phyloP scores from a whole-genome alignment of 148 eudicot species.

The Cornus controversa region DNA sequence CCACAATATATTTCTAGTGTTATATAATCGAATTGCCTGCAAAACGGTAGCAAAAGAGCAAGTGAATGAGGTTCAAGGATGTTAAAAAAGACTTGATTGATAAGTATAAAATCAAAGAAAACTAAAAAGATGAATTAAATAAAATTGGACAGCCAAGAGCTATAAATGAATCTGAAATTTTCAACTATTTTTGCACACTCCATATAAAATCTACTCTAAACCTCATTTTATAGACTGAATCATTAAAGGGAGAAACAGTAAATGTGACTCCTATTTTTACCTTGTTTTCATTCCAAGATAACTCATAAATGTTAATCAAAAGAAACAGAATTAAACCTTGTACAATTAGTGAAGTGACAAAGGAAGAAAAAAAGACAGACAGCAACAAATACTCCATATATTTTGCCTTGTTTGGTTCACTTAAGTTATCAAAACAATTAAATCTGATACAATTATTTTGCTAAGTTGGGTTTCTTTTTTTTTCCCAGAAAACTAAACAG shows the following conservation, averaged over 20 bases:
- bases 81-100: not conserved
- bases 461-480: not conserved
- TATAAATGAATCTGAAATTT: not conserved
- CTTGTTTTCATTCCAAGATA: not conserved
- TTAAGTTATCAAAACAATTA: too few species aligned
- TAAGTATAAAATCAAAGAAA: not conserved
- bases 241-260: not conserved
- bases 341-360: not conserved
- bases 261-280: not conserved
- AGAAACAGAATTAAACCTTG: too few species aligned
- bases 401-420: not conserved
- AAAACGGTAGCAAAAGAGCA: not conserved
- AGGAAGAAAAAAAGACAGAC: too few species aligned
- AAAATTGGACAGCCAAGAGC: not conserved
- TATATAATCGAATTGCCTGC: slow-evolving; percentile 4
- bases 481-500: not conserved
- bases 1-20: not conserved
- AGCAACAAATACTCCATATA: not conserved
- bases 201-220: not conserved
- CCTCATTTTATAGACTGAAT: not conserved
- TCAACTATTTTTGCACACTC: not conserved
- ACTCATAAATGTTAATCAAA: not conserved
- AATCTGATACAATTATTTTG: not conserved
- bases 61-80: not conserved
- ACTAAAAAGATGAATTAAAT: not conserved